Conservation (phyloP, 2,329 filamentous ascomycete genomes). For the Pseudopyricularia javanii region DNA sequence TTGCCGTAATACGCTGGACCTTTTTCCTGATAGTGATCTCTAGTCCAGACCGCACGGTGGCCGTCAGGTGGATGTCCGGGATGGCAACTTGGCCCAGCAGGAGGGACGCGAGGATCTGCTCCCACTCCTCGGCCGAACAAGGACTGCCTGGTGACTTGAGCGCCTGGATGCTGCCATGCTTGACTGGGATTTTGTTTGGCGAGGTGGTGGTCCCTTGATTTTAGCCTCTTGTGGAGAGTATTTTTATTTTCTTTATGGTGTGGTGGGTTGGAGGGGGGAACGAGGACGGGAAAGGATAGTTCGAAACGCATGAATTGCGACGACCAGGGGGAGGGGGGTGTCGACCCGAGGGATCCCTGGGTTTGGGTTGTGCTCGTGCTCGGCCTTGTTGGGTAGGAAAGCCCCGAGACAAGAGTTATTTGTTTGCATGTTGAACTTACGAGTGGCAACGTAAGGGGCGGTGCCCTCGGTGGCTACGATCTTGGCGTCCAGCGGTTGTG, state of each 20-base stretch:
- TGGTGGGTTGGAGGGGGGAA: background rate
- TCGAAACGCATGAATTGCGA: background rate
- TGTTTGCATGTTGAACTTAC: too few species aligned
- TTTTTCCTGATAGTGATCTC: constrained; percentile 53
- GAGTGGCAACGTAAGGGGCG: constrained; percentile 41
- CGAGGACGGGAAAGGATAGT: background rate
- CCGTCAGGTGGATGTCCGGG: constrained; percentile 45
- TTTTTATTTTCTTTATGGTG: too few species aligned
- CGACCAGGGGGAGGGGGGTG: background rate
- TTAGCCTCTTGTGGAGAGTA: background rate
- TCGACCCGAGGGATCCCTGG: background rate
- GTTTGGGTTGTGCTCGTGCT: background rate
- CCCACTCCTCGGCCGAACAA: constrained; percentile 55
- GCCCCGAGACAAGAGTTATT: background rate
- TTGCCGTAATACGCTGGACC: constrained; percentile 56
- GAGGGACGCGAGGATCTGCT: constrained; percentile 42
- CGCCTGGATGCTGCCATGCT: constrained; percentile 39
- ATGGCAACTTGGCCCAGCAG: constrained; percentile 37
- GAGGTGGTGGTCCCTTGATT: constrained; percentile 3
- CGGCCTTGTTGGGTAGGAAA: background rate
- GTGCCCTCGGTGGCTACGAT: constrained; percentile 57
- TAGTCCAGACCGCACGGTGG: constrained; percentile 35
- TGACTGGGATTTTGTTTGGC: constrained; percentile 27
- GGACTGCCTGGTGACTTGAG: constrained; percentile 40
- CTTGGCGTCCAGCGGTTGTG: constrained; percentile 45